Conservation (phyloP, 495 filamentous ascomycete species). For the Penicillium alfredii region DNA sequence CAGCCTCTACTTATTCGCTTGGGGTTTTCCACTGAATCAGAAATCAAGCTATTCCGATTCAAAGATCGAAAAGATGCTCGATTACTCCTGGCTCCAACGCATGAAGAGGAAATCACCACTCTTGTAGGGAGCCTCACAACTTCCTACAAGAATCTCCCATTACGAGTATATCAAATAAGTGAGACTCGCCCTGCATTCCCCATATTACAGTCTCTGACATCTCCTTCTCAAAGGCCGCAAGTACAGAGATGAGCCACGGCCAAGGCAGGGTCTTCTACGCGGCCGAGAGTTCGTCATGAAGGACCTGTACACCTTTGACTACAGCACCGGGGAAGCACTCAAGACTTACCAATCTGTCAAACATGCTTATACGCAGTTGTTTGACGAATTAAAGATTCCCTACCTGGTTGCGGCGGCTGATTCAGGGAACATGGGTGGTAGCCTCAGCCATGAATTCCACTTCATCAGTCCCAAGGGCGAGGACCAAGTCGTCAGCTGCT, state of each 20-base stretch:
- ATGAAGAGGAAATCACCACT: slow-evolving; percentile 91
- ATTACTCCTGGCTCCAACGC: slow-evolving; percentile 83
- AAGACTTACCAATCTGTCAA: slow-evolving; percentile 72
- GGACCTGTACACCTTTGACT: slow-evolving; percentile 95
- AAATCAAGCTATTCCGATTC: slow-evolving; percentile 66
- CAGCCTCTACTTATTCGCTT: neutral
- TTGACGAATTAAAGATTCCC: slow-evolving; percentile 77
- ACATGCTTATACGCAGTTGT: slow-evolving; percentile 63
- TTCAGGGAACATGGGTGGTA: slow-evolving; percentile 93
- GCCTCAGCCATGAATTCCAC: slow-evolving; percentile 91
- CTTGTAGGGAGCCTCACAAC: slow-evolving; percentile 67
- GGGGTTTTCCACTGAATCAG: neutral
- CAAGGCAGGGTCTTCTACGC: slow-evolving; percentile 82
- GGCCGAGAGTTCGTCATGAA: slow-evolving; percentile 96
- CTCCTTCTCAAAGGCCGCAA: slow-evolving; percentile 63
- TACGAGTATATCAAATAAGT: slow-evolving; percentile 90
- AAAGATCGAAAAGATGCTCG: slow-evolving; percentile 69
- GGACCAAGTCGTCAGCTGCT: slow-evolving; percentile 75
- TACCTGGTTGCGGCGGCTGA: slow-evolving; percentile 82
- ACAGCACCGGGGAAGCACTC: slow-evolving; percentile 55
- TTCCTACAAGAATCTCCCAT: slow-evolving; percentile 80
- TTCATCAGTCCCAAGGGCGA: slow-evolving; percentile 76
- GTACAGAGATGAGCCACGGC: slow-evolving; percentile 87
- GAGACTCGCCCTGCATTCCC: slow-evolving; percentile 16
- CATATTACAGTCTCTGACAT: slow-evolving; percentile 6